Evolutionary conservation across 352 stramenopile genomes (phyloP).

Genomic region (Phytopythium montanum): DNA sequence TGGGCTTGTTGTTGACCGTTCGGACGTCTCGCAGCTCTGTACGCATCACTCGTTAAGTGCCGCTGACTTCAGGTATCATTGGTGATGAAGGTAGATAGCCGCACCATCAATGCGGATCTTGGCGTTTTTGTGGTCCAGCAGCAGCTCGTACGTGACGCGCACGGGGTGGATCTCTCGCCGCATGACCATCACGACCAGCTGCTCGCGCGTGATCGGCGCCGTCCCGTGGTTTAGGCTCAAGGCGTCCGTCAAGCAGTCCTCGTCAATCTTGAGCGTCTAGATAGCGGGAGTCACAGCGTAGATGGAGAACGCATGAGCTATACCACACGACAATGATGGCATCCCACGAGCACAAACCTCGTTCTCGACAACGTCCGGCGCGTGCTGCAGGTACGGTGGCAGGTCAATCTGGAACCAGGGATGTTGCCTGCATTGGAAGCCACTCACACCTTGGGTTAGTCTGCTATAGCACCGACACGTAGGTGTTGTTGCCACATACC

Average conservation of each 20-base stretch:
- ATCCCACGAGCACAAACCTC: conserved; percentile 55
- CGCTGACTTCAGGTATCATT: neutral
- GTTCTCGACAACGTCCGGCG: conserved; percentile 95
- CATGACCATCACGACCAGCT: conserved; percentile 52
- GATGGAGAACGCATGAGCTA: neutral
- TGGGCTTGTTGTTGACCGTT: conserved; percentile 64
- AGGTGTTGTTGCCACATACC: conserved; percentile 23
- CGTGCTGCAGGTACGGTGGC: conserved; percentile 96
- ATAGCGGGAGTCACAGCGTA: neutral
- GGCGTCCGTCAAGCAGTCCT: conserved; percentile 64
- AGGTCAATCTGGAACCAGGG: conserved; percentile 98
- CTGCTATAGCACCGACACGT: neutral
- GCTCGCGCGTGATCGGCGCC: conserved; percentile 43
- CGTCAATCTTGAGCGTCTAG: conserved; percentile 78
- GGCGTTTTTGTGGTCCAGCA: conserved; percentile 97
- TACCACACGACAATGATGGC: neutral
- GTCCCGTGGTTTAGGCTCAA: conserved; percentile 48
- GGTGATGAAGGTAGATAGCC: conserved; percentile 3
- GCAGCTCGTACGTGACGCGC: conserved; percentile 96
- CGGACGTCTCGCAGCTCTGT: conserved; percentile 73
- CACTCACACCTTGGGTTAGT: neutral
- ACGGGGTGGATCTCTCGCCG: conserved; percentile 69
- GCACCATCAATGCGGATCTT: conserved; percentile 89
- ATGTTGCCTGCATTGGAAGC: conserved; percentile 60
- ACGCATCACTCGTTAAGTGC: conserved; percentile 3